Evolutionary conservation across 2,329 filamentous ascomycete genomes (phyloP).

Genomic region (Emericellopsis cladophorae): DNA sequence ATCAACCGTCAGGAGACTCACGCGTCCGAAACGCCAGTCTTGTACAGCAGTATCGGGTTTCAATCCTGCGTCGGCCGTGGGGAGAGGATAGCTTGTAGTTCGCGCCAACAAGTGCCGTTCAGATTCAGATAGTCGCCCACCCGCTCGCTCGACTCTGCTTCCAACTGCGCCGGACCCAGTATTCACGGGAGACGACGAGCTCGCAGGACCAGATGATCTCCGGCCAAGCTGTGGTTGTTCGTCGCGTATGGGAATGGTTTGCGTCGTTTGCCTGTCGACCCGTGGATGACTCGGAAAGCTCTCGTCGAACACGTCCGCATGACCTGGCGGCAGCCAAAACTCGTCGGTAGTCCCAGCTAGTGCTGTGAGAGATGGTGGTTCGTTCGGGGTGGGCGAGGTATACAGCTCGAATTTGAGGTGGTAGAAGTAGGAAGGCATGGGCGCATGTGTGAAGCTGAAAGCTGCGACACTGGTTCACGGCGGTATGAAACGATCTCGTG

Average conservation of each 20-base stretch:
- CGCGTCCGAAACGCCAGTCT: constrained; percentile 74
- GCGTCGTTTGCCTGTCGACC: constrained; percentile 7
- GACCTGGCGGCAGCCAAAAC: constrained; percentile 37
- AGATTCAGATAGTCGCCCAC: constrained; percentile 24
- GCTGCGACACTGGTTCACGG: too few species aligned
- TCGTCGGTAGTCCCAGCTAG: constrained; percentile 4
- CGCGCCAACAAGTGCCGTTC: constrained; percentile 27
- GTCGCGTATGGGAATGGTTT: background rate
- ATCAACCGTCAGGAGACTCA: constrained; percentile 73
- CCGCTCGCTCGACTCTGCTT: constrained; percentile 12
- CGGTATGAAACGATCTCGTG: too few species aligned
- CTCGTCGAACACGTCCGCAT: constrained; percentile 39
- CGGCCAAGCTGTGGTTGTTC: background rate
- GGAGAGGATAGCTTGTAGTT: constrained; percentile 27
- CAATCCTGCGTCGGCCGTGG: constrained; percentile 29
- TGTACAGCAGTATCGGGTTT: constrained; percentile 33
- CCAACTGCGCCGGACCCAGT: constrained; percentile 6
- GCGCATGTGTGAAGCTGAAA: too few species aligned
- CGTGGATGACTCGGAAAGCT: constrained; percentile 35
- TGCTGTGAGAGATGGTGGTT: constrained; percentile 3
- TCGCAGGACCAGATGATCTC: too few species aligned
- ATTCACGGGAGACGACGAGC: background rate
- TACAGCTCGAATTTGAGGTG: constrained; percentile 58
- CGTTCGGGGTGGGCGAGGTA: constrained; percentile 23
- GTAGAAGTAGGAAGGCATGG: constrained; percentile 51